Evolutionary conservation across 2,329 filamentous ascomycete species (phyloP), one percentile per base, ranked within the genome.

Genomic region (Neurospora sp.): DNA sequence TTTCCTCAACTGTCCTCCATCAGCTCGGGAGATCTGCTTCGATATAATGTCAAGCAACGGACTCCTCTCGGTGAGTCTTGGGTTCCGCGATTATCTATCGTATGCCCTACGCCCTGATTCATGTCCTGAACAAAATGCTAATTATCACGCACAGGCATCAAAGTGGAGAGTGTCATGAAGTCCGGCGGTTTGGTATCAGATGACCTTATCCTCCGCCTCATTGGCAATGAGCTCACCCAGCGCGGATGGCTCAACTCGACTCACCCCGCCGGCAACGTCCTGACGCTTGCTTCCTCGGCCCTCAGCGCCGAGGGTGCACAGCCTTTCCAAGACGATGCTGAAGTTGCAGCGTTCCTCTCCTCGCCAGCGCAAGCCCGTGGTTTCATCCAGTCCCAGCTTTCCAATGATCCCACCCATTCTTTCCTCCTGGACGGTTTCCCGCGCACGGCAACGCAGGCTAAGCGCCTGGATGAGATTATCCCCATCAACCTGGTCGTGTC

Each of bases 381-480:
- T 73, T 79, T 74, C 75, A 75, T 76, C 71, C 80, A 77, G 71
- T 81, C 81, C 38, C 80, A 81, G 69, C 83, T 85, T 66, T 89
- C 90, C 67, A 86, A 96, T 58, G 86, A 91, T 73, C 91, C 93
- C 0, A 83, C 88, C 0, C 93, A 93, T 9, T 97, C 93, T 0
- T 98, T 97, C 80, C 91, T 99, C 73, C 90, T 99, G 68, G 96
- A 99, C 79, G 96, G 96, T 17, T 99, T 98, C 80, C 96, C 96
- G 2, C 91, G 96, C 74, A 99, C 93, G 7, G 91, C 92, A 0
- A 78, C 83, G 3, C 96, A 99, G 81, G 96, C 94, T 38, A 80
- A 82, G 58, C 90, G 90, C 70, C 86, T 98, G 67, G 93, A 97
- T 78, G 82, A 84, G 66, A 85, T 97, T 40, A 87, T 98, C 39